Conservation (phyloP, 2,329 filamentous ascomycete genomes). For the Polytolypa hystricis region DNA sequence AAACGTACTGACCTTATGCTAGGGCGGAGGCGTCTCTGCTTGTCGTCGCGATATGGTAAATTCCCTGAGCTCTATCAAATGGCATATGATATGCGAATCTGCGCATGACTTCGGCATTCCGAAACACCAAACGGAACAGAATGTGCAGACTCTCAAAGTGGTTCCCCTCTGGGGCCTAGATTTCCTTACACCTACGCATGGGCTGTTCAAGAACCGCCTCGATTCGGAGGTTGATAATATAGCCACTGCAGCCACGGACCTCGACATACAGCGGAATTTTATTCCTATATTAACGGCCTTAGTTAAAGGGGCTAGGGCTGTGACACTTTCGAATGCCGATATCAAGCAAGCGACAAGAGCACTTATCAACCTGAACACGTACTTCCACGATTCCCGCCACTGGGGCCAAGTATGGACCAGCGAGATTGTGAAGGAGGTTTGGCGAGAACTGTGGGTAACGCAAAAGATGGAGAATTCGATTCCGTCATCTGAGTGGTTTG, state of each 20-base stretch:
- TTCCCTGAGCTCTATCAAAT: slow-evolving; percentile 42
- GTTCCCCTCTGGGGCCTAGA: slow-evolving; percentile 46
- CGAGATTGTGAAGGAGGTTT: slow-evolving; percentile 33
- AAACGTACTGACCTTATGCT: too few species aligned
- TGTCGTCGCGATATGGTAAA: slow-evolving; percentile 47
- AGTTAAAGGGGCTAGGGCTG: slow-evolving; percentile 40
- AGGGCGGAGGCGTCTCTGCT: slow-evolving; percentile 44
- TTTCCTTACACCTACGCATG: slow-evolving; percentile 42
- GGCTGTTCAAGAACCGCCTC: slow-evolving; percentile 43
- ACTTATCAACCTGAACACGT: slow-evolving; percentile 39
- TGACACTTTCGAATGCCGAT: slow-evolving; percentile 31
- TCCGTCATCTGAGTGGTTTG: slow-evolving; percentile 27
- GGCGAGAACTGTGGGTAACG: slow-evolving; percentile 38
- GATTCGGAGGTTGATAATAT: slow-evolving; percentile 42
- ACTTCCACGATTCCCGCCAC: slow-evolving; percentile 39
- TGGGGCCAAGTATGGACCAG: slow-evolving; percentile 40
- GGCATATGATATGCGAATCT: slow-evolving; percentile 45
- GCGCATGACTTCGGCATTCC: slow-evolving; percentile 46
- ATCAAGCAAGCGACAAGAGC: slow-evolving; percentile 38
- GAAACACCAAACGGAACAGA: slow-evolving; percentile 45
- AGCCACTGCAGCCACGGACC: slow-evolving; percentile 31
- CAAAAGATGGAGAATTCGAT: slow-evolving; percentile 32
- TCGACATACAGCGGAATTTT: slow-evolving; percentile 43
- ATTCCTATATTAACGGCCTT: slow-evolving; percentile 41
- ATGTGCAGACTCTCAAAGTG: slow-evolving; percentile 44